These are phyloP conservation scores for Trichoderma asperelloides DNA, from an alignment of 495 filamentous ascomycete species.

Conservation along the genomic window DNA sequence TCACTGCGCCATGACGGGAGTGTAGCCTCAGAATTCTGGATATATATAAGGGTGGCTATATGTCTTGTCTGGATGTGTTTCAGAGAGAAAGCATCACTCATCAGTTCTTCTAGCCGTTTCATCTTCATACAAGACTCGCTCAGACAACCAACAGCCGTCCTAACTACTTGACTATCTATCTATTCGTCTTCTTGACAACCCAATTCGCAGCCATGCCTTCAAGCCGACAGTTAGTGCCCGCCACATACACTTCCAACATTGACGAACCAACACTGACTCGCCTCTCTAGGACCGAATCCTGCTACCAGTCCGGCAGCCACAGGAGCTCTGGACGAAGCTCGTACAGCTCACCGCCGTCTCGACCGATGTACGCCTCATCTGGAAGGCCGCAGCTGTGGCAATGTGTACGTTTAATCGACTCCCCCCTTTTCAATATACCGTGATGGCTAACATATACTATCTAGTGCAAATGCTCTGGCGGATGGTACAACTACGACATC, in stretches of 20 bases:
- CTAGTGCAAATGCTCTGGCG: slow-evolving; percentile 1
- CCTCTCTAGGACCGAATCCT: not conserved
- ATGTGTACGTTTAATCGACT: not conserved
- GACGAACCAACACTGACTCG: not conserved
- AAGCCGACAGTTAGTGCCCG: not conserved
- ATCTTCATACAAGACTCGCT: too few species aligned
- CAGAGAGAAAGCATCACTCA: not conserved
- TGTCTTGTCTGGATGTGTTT: too few species aligned
- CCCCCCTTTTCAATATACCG: not conserved
- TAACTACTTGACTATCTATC: too few species aligned
- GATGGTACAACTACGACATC: not conserved
- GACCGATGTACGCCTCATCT: not conserved
- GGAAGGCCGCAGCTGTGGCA: not conserved
- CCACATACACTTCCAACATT: not conserved
- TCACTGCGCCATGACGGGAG: not conserved
- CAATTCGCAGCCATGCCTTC: not conserved
- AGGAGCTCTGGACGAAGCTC: not conserved
- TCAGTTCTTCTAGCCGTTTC: too few species aligned
- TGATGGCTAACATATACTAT: not conserved
- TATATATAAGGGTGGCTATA: too few species aligned
- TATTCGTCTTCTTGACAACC: not conserved
- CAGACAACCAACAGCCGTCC: too few species aligned
- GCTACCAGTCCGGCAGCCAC: not conserved
- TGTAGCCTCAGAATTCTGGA: too few species aligned
- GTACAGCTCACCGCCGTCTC: not conserved